Percentiles rank a stretch among this genome's conserved stretches.
phyloP scores from a whole-genome alignment of 805 yeast genomes.

The Groenewaldozyma salmanticensis region DNA sequence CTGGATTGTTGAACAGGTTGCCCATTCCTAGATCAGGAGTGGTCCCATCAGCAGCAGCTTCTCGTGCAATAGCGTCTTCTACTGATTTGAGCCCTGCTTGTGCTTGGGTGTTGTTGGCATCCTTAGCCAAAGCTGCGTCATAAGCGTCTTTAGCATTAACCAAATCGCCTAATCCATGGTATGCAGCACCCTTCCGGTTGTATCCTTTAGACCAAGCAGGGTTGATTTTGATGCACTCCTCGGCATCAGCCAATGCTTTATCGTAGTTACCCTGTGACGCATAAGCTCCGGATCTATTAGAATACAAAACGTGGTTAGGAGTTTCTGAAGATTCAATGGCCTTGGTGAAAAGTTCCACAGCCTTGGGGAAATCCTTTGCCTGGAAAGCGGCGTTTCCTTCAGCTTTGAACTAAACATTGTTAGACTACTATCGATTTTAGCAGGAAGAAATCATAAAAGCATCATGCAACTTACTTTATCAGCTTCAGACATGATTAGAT shows the following conservation, averaged over 20 bases:
- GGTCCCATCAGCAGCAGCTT: constrained; percentile 34
- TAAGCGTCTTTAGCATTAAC: constrained; percentile 67
- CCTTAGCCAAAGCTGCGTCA: constrained; percentile 71
- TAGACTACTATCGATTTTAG: neutral
- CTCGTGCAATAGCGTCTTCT: constrained; percentile 44
- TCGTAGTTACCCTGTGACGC: constrained; percentile 68
- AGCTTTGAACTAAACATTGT: constrained; percentile 57
- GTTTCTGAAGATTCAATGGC: constrained; percentile 75
- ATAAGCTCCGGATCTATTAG: constrained; percentile 89
- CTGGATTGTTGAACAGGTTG: constrained; percentile 71
- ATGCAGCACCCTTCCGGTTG: constrained; percentile 89
- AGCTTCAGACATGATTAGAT: constrained; percentile 4
- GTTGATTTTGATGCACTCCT: constrained; percentile 70
- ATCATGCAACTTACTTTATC: constrained; percentile 2
- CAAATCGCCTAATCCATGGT: constrained; percentile 71
- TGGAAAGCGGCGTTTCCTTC: constrained; percentile 91
- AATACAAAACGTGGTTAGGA: constrained; percentile 87
- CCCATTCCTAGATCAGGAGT: constrained; percentile 69
- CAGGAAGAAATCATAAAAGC: neutral
- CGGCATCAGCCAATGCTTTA: constrained; percentile 76
- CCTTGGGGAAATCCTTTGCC: constrained; percentile 72
- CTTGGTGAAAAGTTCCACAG: constrained; percentile 69
- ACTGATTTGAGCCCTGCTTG: constrained; percentile 69
- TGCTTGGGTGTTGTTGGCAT: constrained; percentile 77
- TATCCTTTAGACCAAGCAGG: constrained; percentile 93